phyloP scores from a whole-genome alignment of 441 rosid genomes.

The Macaranga tanarius region DNA sequence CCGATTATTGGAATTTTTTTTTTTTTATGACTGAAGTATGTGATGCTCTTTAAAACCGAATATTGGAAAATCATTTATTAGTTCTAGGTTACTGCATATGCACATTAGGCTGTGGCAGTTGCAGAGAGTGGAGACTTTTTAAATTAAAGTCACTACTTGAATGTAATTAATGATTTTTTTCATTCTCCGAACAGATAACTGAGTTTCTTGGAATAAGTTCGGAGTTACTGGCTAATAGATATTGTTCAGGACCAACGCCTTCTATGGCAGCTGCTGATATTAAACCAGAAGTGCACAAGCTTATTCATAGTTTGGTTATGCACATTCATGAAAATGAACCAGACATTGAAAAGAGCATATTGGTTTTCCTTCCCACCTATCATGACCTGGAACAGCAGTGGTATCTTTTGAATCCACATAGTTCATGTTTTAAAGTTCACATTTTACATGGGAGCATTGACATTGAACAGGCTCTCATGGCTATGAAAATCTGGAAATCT shows the following conservation, averaged over 20 bases:
- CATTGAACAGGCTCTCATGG: slow-evolving; percentile 76
- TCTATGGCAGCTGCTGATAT: slow-evolving; percentile 58
- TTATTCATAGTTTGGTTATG: slow-evolving; percentile 71
- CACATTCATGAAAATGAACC: slow-evolving; percentile 73
- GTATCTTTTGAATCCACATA: slow-evolving; percentile 54
- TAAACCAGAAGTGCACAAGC: slow-evolving; percentile 67
- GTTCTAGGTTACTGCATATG: not conserved
- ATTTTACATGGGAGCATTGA: slow-evolving; percentile 85
- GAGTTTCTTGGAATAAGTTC: slow-evolving; percentile 54
- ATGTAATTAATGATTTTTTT: slow-evolving; percentile 17
- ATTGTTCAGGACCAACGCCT: slow-evolving; percentile 70
- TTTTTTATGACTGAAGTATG: too few relatives aligned
- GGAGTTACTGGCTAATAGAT: slow-evolving; percentile 40
- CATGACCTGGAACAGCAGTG: slow-evolving; percentile 81
- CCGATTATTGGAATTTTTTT: too few relatives aligned
- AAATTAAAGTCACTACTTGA: not conserved
- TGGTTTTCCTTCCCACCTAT: slow-evolving; percentile 96
- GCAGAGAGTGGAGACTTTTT: slow-evolving; percentile 1
- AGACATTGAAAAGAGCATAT: slow-evolving; percentile 84
- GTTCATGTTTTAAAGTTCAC: slow-evolving; percentile 69
- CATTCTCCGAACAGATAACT: slow-evolving; percentile 51
- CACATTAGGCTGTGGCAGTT: not conserved
- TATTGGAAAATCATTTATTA: not conserved
- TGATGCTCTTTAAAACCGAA: too few relatives aligned
- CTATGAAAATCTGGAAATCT: slow-evolving; percentile 85